Conservation (phyloP, 2,329 filamentous ascomycete species). For the Atkinsonella hypoxylon region DNA sequence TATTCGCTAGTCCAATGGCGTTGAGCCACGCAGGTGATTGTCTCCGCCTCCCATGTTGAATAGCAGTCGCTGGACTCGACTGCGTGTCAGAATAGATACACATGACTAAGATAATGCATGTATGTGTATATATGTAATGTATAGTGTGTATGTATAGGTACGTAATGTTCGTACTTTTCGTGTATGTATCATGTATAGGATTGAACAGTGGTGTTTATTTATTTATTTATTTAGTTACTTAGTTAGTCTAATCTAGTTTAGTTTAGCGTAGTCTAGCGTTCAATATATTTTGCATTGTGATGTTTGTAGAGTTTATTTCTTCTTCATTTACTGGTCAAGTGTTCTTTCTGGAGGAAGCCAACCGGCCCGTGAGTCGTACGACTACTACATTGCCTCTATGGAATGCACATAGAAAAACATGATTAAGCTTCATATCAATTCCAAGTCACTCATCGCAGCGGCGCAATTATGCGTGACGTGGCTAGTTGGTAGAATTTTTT, state of each 20-base stretch:
- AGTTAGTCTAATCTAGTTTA: neutral
- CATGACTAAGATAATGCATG: constrained; percentile 1
- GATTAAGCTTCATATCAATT: no score
- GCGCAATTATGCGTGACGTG: no score
- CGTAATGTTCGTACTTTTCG: neutral
- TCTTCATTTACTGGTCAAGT: neutral
- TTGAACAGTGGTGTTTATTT: neutral
- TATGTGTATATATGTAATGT: neutral
- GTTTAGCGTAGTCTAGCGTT: neutral
- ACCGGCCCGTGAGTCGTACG: no score
- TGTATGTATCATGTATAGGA: neutral
- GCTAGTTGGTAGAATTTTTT: no score
- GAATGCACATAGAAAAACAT: no score
- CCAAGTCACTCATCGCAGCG: no score
- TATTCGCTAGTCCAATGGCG: neutral
- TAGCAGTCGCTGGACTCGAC: constrained; percentile 5
- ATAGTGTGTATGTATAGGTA: neutral
- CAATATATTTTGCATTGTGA: neutral
- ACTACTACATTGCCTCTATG: no score
- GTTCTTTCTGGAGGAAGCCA: no score
- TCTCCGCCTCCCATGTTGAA: neutral
- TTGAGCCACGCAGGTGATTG: neutral
- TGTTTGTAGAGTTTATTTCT: neutral
- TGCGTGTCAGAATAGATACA: constrained; percentile 4
- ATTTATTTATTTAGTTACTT: no score